These are phyloP conservation scores for Tolypocladium inflatum DNA, from an alignment of 2,329 filamentous ascomycete genomes.

Conservation along the genomic window DNA sequence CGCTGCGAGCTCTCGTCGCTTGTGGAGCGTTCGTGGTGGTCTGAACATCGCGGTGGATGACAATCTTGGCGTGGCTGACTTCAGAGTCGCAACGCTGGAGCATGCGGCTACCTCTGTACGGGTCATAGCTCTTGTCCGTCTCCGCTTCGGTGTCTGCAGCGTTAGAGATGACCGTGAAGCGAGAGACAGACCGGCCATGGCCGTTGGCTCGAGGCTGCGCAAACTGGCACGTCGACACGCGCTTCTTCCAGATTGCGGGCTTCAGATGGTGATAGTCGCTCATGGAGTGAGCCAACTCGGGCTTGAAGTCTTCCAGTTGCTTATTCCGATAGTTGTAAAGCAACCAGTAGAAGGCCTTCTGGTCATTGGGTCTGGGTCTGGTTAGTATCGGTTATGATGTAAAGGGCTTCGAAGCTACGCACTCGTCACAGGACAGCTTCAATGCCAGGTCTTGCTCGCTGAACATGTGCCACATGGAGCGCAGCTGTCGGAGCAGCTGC, in stretches of 20 bases:
- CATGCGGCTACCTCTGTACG: constrained; percentile 61
- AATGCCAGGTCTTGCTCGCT: constrained; percentile 61
- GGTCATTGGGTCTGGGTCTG: constrained; percentile 64
- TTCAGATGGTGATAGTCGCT: constrained; percentile 84
- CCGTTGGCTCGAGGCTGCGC: constrained; percentile 33
- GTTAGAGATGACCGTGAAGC: constrained; percentile 58
- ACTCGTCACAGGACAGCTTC: constrained; percentile 58
- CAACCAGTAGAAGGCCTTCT: constrained; percentile 87
- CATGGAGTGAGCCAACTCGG: constrained; percentile 69
- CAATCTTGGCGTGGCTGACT: constrained; percentile 56
- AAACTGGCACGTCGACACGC: constrained; percentile 54
- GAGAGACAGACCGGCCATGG: constrained; percentile 44
- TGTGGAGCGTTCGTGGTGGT: constrained; percentile 14
- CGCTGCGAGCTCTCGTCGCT: constrained; percentile 22
- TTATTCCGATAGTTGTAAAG: constrained; percentile 74
- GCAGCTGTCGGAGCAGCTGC: constrained; percentile 76
- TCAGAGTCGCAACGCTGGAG: constrained; percentile 32
- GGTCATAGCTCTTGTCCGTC: constrained; percentile 65
- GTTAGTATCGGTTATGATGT: background rate
- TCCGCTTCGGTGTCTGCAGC: constrained; percentile 40
- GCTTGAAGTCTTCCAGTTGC: constrained; percentile 79
- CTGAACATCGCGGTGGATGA: constrained; percentile 49
- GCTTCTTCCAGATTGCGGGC: constrained; percentile 47
- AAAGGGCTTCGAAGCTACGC: constrained; percentile 21
- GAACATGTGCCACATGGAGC: constrained; percentile 84